phyloP scores from a whole-genome alignment of 345 rosid species.

The Schrenkiella parvula region DNA sequence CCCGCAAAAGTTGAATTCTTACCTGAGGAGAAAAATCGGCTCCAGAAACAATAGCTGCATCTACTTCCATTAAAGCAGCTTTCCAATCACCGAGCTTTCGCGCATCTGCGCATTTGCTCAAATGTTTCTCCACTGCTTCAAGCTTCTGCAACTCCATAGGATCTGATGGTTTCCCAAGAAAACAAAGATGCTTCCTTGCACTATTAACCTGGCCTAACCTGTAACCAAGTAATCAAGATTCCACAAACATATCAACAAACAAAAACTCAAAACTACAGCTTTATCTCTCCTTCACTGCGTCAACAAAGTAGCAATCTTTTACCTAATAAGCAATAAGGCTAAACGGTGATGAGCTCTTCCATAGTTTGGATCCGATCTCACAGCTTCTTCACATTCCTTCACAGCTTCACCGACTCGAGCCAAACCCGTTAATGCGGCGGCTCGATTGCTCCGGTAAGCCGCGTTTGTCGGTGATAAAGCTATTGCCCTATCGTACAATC shows the following conservation, averaged over 20 bases:
- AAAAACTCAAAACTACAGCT: neutral
- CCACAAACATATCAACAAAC: neutral
- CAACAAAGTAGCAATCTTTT: conserved; percentile 15
- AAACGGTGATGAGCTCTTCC: conserved; percentile 88
- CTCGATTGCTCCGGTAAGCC: conserved; percentile 77
- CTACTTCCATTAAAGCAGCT: conserved; percentile 62
- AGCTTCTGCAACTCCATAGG: conserved; percentile 61
- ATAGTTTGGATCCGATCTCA: conserved; percentile 78
- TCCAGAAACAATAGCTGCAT: conserved; percentile 77
- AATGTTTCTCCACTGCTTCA: conserved; percentile 70
- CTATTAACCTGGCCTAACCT: conserved; percentile 85
- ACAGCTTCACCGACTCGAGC: conserved; percentile 72
- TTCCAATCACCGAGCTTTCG: conserved; percentile 72
- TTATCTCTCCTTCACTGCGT: neutral
- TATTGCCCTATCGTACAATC: conserved; percentile 72
- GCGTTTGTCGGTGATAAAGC: conserved; percentile 68
- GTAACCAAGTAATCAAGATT: conserved; percentile 28
- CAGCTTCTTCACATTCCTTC: conserved; percentile 81
- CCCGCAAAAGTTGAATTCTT: conserved; percentile 7
- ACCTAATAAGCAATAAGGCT: conserved; percentile 76
- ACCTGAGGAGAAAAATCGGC: conserved; percentile 86
- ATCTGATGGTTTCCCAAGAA: conserved; percentile 58
- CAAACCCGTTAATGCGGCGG: conserved; percentile 75
- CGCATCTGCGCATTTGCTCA: conserved; percentile 66
- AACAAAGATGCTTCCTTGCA: conserved; percentile 58